Conservation (phyloP, 306 rosid genomes). For the Ammopiptanthus mongolicus region DNA sequence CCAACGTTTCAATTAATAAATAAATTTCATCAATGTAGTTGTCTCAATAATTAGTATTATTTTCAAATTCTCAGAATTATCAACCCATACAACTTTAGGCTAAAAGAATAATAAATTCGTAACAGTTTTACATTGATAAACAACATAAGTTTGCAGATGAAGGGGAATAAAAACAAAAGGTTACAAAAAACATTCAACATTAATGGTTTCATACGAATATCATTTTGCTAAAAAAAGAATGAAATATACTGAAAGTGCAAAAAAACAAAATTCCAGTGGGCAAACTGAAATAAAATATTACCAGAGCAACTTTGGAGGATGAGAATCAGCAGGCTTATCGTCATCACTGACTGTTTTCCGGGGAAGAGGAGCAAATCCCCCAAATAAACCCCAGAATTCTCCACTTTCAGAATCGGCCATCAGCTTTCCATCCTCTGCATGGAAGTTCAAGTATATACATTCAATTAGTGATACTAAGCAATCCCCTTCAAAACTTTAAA, state of each 20-base stretch:
- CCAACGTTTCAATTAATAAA: conserved; percentile 5
- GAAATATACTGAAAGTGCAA: not conserved
- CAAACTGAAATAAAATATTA: conserved; percentile 38
- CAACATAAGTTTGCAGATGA: not conserved
- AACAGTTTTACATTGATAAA: not conserved
- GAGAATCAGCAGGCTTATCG: conserved; percentile 53
- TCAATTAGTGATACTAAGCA: conserved; percentile 25
- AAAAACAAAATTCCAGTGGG: conserved; percentile 1
- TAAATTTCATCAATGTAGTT: conserved; percentile 14
- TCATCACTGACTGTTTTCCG: conserved; percentile 60
- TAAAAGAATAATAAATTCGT: conserved; percentile 4
- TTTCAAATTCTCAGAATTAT: not conserved
- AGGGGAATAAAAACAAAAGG: not conserved
- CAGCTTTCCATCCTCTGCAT: conserved; percentile 92
- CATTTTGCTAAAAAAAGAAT: not conserved
- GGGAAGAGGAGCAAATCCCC: conserved; percentile 99
- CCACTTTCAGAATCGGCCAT: conserved; percentile 97
- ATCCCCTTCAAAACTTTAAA: conserved; percentile 7
- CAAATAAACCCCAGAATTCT: conserved; percentile 95
- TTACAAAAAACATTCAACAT: not conserved
- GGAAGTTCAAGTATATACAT: conserved; percentile 27
- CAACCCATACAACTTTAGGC: not conserved
- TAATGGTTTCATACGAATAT: not conserved
- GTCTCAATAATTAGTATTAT: not conserved
- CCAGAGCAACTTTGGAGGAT: conserved; percentile 67